Conservation (phyloP, 164 flowering plant genomes). For the Vitis amurensis region DNA sequence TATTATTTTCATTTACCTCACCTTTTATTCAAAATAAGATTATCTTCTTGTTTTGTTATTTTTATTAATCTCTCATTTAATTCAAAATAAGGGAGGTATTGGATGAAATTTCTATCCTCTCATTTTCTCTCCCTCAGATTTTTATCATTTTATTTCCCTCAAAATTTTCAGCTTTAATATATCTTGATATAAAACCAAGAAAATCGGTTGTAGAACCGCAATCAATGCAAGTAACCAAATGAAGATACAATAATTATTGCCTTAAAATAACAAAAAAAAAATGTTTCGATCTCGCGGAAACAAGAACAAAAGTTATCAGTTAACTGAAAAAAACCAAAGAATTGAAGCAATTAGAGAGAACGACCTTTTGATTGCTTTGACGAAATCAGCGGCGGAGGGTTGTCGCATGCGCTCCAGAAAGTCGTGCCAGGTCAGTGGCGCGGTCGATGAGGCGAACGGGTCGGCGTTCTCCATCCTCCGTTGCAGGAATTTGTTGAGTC, state of each 20-base stretch:
- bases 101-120: too few relatives aligned
- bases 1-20: too few relatives aligned
- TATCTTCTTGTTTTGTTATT: too few relatives aligned
- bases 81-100: too few relatives aligned
- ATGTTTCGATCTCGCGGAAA: too few relatives aligned
- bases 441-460: slow-evolving; percentile 55
- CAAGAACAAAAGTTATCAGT: not conserved
- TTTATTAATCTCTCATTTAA: too few relatives aligned
- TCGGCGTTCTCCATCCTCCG: slow-evolving; percentile 70
- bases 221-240: too few relatives aligned
- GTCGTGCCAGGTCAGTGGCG: slow-evolving; percentile 83
- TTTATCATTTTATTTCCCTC: not conserved
- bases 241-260: too few relatives aligned
- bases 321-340: not conserved
- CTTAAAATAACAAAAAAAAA: too few relatives aligned
- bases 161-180: not conserved
- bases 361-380: slow-evolving; percentile 86
- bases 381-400: slow-evolving; percentile 81
- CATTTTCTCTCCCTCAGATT: not conserved
- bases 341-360: not conserved
- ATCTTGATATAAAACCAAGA: not conserved
- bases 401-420: slow-evolving; percentile 98
- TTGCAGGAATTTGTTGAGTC: not conserved
- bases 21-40: too few relatives aligned
- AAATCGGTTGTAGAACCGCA: too few relatives aligned